Conservation (phyloP, 202 grass and related monocot species). For the Schoenoplectus tabernaemontani region DNA sequence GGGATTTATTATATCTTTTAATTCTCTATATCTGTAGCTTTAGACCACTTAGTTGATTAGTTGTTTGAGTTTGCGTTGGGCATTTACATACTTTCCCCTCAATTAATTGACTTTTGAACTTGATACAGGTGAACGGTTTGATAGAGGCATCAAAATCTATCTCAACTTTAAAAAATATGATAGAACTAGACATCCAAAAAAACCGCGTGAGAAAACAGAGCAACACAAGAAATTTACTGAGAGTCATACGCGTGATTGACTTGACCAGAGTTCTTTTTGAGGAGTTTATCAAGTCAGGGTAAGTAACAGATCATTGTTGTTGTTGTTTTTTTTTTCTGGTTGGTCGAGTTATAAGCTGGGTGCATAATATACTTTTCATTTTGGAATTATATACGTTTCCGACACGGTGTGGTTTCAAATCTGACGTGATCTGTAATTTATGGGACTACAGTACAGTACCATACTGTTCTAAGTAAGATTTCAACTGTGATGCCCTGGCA, state of each 20-base stretch:
- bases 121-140: slow-evolving; percentile 61
- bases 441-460: not conserved
- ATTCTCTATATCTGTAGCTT: not conserved
- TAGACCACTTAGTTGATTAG: not conserved
- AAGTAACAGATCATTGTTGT: slow-evolving; percentile 23
- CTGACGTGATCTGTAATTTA: not conserved
- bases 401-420: not conserved
- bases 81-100: not conserved
- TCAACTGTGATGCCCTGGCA: not conserved
- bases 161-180: slow-evolving; percentile 52
- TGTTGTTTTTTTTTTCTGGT: too few species aligned
- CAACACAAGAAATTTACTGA: slow-evolving; percentile 75
- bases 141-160: slow-evolving; percentile 64
- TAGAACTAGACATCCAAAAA: slow-evolving; percentile 71
- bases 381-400: not conserved
- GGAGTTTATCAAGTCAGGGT: slow-evolving; percentile 73
- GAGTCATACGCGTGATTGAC: slow-evolving; percentile 71
- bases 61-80: not conserved
- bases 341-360: not conserved
- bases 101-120: not conserved
- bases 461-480: not conserved
- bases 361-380: not conserved
- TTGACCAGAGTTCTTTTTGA: slow-evolving; percentile 93
- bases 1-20: not conserved
- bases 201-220: slow-evolving; percentile 45